A percentile compares a stretch with the other conserved stretches of the same genome.
phyloP scores from a whole-genome alignment of 352 stramenopile species.

The Pythium vanterpoolii region DNA sequence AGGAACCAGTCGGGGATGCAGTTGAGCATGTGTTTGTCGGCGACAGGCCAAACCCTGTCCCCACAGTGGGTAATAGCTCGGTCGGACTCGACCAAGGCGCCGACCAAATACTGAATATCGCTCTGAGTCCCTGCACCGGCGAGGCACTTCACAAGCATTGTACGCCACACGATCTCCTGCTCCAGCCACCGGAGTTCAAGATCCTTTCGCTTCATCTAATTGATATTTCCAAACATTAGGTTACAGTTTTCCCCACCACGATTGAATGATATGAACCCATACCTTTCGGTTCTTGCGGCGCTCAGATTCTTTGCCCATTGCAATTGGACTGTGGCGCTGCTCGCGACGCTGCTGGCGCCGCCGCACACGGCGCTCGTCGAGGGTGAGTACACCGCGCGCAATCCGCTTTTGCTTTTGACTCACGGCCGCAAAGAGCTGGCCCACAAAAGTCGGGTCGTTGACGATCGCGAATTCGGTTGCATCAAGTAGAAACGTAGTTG shows the following conservation, averaged over 20 bases:
- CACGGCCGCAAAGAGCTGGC: background rate
- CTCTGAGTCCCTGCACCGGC: background rate
- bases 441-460: background rate
- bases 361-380: background rate
- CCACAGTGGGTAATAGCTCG: background rate
- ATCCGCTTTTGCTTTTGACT: background rate
- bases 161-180: background rate
- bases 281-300: background rate
- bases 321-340: background rate
- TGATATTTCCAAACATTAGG: background rate
- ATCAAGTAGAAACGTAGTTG: background rate
- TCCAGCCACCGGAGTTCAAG: background rate
- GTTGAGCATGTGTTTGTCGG: background rate
- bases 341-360: background rate
- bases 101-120: background rate
- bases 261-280: background rate
- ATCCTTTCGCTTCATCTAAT: background rate
- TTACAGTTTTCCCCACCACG: background rate
- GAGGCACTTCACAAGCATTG: background rate
- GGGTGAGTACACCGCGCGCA: background rate
- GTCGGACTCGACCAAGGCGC: background rate
- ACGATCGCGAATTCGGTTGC: background rate
- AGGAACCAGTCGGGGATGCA: background rate
- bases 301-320: background rate
- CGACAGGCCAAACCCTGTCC: background rate